Base-by-base conservation (phyloP, 495 filamentous ascomycete species). In the Friedmanniomyces endolithicus region DNA sequence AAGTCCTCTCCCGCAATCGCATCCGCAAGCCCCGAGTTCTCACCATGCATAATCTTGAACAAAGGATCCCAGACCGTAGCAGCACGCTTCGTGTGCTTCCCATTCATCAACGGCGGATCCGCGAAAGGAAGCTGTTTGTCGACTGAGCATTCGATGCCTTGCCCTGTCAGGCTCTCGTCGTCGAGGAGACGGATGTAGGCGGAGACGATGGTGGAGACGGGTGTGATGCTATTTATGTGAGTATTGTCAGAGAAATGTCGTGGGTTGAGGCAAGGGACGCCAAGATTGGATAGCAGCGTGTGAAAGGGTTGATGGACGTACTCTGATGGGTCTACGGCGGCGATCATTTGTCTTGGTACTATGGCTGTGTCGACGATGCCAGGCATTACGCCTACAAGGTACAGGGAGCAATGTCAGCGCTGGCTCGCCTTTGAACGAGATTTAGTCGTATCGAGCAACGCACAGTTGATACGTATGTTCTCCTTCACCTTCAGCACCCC, bases 31-130 rank as follows among this genome's bases (percentile, higher is more conserved):
- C 61, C 70, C 45, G 67, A 70, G 33, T 35, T 48, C 60, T 73
- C 70, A 24, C 70, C 63, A 52, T 73, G 70, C 20, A 63, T 62
- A 62, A 65, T 60, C 41, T 66, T 64, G 55, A 72, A 72, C 50
- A 71, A 57, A 6, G 71, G 70, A 51, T 73, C 71, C 65, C 68
- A 73, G 11, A 70, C 65, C 2, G 64, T 64, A 22, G 58, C 53
- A 37, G 63, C 64, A 47, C 71, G 62, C 55, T 63, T 62, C 9
- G 60, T 63, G 6, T 63, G 47, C 12, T 51, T 56, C 6, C 66
- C 66, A 48, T 70, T 68, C 48, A 58, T 46, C 22, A 67, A 54
- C n/a, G 64, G 59, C n/a, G 65, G 59, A 25, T 58, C 59, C 50
- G 60, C 58, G 40, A 67, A 54, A 52, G 64, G 54, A 53, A 65